Evolutionary conservation across 2,329 filamentous ascomycete species (phyloP), one percentile per base, ranked within the genome.

Genomic region (Ascochyta viciae-villosae): DNA sequence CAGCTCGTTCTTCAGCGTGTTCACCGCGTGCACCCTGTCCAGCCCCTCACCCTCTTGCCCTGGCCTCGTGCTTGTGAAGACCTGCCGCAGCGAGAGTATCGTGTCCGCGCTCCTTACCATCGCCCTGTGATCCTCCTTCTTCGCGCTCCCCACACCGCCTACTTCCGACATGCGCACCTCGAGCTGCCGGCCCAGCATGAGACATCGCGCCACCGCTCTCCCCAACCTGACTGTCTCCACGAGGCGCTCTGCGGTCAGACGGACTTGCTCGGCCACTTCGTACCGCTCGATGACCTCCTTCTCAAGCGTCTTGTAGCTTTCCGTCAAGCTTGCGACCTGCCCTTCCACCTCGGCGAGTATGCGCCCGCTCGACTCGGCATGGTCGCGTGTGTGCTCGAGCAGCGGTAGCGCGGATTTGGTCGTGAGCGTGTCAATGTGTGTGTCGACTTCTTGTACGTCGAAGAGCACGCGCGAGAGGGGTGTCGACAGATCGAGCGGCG

Each of bases 401-500:
- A 99, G 52, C 8, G 92, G 90, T 0, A 94, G 80, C 3, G 95
- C 92, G 26, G 89, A 90, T 61, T 90, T 88, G 2, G 92, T 95
- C 6, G 94, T 96, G 37, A 98, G 84, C 3, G 86, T 85, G 75
- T 99, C 92, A 61, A 99, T 96, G 73, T 96, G 92, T 0, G 93
- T 96, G 77, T 98, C 94, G 63, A 99, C 89, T 77, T 98, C 95
- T 74, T 98, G 95, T 3, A 95, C 89, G 77, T 99, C 95, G 77
- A 99, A 99, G 6, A 98, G 87, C 5, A 97, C 93, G 50, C 92
- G 87, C 5, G 93, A 96, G 43, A 99, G 84, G 3, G 95, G 94
- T 15, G 95, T 98, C 6, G 92, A 94, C 54, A 99, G 89, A 76
- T 99, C 95, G 67, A 98, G 85, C 6, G 92, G 90, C 1, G 89